Base-by-base conservation (phyloP, 202 grass and related monocot genomes). In the Brachypodium distachyon region DNA sequence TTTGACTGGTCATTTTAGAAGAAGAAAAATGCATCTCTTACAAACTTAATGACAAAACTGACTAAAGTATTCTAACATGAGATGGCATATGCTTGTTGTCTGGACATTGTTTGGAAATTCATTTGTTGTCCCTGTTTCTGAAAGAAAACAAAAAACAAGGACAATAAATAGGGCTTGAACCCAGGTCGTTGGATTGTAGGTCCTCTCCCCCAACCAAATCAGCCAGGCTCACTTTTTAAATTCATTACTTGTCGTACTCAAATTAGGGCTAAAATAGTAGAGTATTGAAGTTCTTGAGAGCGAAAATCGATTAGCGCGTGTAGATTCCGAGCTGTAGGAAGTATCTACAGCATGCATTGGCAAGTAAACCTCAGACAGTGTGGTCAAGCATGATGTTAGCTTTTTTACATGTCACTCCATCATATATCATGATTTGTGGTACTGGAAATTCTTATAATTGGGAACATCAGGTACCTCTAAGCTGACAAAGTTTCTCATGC, bases 321-420 rank as follows among this genome's bases (percentile, higher is more conserved):
- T 26, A 60, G 17, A 37, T 60, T 37, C 32, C 52, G 58, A 69
- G 36, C 12, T 58, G 37, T 57, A 67, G 49, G 23, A 74, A 59
- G 29, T 59, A 52, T 13, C 39, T 4, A 14, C 11, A 38, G n/a
- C 26, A 49, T 64, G 36, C 25, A 60, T 78, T 23, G 7, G 26
- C 48, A 54, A 78, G 44, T 39, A 39, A 70, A 67, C 34, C 36
- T 68, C 27, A 65, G 22, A 63, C 18, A 77, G 33, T 86, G 19
- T 49, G 38, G 17, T 57, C 12, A 50, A 48, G 19, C 64, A 48
- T 18, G 64, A 4, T 63, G 48, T 54, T 78, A 53, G 13, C 34
- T 41, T 61, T n/a, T 34, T 62, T 70, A 40, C 31, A 25, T 73
- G 23, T 70, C 67, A 60, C 76, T 69, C 27, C 27, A 52, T 17